phyloP scores from a whole-genome alignment of 306 rosid genomes.

The Phaseolus lunatus region DNA sequence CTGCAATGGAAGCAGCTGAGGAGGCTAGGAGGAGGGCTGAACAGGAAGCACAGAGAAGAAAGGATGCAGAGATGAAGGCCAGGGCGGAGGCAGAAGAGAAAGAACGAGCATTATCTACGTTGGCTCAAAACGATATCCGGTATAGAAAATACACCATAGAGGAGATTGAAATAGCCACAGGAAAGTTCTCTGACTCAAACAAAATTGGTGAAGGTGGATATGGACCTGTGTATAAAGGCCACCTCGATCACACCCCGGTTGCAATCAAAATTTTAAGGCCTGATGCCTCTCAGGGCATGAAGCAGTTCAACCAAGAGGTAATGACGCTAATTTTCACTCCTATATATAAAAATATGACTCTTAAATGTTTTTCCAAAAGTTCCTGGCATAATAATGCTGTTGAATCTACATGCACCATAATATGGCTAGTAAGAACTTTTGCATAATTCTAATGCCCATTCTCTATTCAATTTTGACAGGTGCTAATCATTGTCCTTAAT shows the following conservation, averaged over 20 bases:
- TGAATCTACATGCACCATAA: neutral
- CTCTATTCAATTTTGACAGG: neutral
- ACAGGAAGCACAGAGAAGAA: conserved; percentile 78
- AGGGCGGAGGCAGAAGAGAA: conserved; percentile 78
- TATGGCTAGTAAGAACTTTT: neutral
- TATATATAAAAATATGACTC: neutral
- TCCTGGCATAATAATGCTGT: neutral
- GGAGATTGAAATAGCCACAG: conserved; percentile 84
- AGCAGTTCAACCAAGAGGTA: conserved; percentile 95
- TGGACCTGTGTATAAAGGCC: conserved; percentile 90
- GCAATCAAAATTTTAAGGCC: conserved; percentile 93
- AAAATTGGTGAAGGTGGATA: conserved; percentile 98
- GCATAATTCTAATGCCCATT: neutral
- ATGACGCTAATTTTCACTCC: neutral
- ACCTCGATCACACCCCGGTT: conserved; percentile 88
- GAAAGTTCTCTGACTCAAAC: conserved; percentile 54
- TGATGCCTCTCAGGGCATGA: conserved; percentile 89
- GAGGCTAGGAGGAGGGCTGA: conserved; percentile 80
- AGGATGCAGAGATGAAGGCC: conserved; percentile 76
- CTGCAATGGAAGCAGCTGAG: conserved; percentile 84
- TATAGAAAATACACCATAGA: conserved; percentile 80
- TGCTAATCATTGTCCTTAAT: neutral
- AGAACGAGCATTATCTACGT: conserved; percentile 60
- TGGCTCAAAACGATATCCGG: conserved; percentile 63
- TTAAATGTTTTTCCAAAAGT: neutral